phyloP scores from a whole-genome alignment of 2,329 filamentous ascomycete species.

The Claviceps pusilla region DNA sequence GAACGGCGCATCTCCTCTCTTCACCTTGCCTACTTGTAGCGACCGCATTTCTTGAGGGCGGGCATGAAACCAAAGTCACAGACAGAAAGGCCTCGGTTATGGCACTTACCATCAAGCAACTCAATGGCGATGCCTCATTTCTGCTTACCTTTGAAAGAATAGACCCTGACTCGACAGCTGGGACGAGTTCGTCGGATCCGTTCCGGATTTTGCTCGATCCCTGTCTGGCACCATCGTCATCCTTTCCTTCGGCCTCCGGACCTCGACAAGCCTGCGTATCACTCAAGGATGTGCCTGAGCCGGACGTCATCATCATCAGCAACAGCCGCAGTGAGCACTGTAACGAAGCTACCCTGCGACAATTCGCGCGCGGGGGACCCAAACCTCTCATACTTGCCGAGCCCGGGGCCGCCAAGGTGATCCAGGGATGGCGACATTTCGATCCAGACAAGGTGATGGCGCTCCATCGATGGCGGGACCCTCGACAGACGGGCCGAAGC shows the following conservation, averaged over 20 bases:
- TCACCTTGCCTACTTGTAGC: neutral
- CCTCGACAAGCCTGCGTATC: slow-evolving; percentile 39
- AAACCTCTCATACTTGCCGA: slow-evolving; percentile 52
- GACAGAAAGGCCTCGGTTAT: slow-evolving; percentile 22
- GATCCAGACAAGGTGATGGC: slow-evolving; percentile 31
- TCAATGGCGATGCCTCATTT: slow-evolving; percentile 52
- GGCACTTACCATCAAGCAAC: slow-evolving; percentile 47
- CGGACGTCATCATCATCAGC: slow-evolving; percentile 32
- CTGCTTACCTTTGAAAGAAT: slow-evolving; percentile 46
- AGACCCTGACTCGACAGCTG: slow-evolving; percentile 10
- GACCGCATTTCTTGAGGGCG: neutral
- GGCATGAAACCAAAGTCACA: neutral
- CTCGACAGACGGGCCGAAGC: slow-evolving; percentile 18
- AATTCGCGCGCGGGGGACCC: slow-evolving; percentile 37
- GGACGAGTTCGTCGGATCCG: slow-evolving; percentile 18
- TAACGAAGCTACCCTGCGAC: slow-evolving; percentile 51
- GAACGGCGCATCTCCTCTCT: neutral
- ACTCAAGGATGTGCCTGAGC: slow-evolving; percentile 24
- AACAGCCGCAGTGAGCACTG: slow-evolving; percentile 49
- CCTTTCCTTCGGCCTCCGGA: slow-evolving; percentile 45
- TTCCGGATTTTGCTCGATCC: slow-evolving; percentile 60
- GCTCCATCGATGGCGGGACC: slow-evolving; percentile 32
- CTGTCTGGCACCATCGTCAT: slow-evolving; percentile 48
- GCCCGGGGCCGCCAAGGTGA: slow-evolving; percentile 47
- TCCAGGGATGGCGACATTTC: slow-evolving; percentile 56